phyloP scores from a whole-genome alignment of 2,329 filamentous ascomycete species.

The Botrytis elliptica region DNA sequence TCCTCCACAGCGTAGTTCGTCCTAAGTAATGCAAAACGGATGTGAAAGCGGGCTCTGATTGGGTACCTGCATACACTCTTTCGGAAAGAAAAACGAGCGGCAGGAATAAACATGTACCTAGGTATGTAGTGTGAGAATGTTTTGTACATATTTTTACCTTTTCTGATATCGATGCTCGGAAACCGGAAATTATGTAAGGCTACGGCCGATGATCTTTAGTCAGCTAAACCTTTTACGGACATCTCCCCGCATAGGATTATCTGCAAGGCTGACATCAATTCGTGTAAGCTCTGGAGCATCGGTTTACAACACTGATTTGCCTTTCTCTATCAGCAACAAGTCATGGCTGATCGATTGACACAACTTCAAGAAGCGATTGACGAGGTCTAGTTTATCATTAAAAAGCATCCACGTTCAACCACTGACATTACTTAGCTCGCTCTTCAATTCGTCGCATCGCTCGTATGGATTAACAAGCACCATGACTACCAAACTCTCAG shows the following conservation, averaged over 20 bases:
- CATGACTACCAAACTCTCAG: slow-evolving; percentile 64
- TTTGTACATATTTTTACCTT: not conserved
- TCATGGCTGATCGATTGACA: slow-evolving; percentile 73
- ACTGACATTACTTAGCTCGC: slow-evolving; percentile 51
- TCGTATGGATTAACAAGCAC: slow-evolving; percentile 65
- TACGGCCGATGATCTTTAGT: not conserved
- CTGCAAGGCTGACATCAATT: slow-evolving; percentile 13
- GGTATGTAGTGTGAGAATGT: not conserved
- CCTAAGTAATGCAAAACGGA: slow-evolving; percentile 7
- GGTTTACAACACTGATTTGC: slow-evolving; percentile 4
- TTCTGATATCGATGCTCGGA: slow-evolving; percentile 3
- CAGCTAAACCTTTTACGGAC: not conserved
- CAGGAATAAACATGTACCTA: not conserved
- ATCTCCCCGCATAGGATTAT: not conserved
- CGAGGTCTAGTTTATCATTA: slow-evolving; percentile 53
- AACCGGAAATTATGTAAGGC: slow-evolving; percentile 14
- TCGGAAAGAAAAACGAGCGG: not conserved
- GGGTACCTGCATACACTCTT: slow-evolving; percentile 13
- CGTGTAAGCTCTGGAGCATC: slow-evolving; percentile 1
- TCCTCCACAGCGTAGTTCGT: not conserved
- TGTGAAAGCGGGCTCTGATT: not conserved
- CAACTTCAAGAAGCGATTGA: slow-evolving; percentile 85
- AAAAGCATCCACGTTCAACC: not conserved
- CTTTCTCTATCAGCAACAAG: not conserved
- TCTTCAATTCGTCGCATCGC: slow-evolving; percentile 65